Base-by-base conservation (phyloP, 2,329 filamentous ascomycete species). In the Diaporthe citrichinensis region DNA sequence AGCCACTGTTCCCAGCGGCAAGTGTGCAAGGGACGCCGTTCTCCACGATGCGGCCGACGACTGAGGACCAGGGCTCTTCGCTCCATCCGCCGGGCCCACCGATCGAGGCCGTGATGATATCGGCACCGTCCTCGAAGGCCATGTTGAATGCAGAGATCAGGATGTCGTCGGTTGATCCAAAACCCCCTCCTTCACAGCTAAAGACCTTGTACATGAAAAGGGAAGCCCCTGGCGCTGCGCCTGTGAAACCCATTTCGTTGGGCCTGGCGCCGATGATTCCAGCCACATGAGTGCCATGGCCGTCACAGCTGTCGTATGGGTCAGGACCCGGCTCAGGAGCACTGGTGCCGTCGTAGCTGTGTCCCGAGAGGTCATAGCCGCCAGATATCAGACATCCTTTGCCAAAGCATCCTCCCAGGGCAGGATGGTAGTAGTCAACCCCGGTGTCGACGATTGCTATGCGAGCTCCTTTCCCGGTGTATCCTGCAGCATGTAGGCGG, bases 381-480 rank as follows among this genome's bases (percentile, higher is more conserved):
- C 84, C 85, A 9, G 83, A 82, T 17, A 90, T 84, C 39, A 88
- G 82, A 77, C 84, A 89, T 0, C 87, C 88, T 23, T 83, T 78
- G 2, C 89, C 89, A 76, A 90, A 90, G 69, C 88, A 87, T 5
- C 88, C 88, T 17, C 89, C 89, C 1, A 90, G 84, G 10, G 87
- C 86, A 17, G 87, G 87, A 75, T 88, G 88, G 12, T 79, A 83
- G 78, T 90, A 90, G 78, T 90, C 88, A 36, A 89, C 81, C 6
- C 81, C 80, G 0, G 78, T 80, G 75, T 87, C 84, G 59, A 88
- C 80, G 41, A 88, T 80, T 7, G 82, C 87, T 25, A 89, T 81
- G 31, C 83, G 84, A 41, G 87, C 79, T 1, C 87, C 87, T 55
- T 86, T 83, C 28, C 88, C 87, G 2, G 84, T 87, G n/a, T 86